These are phyloP conservation scores for Prunus persica DNA, from an alignment of 306 rosid species.

Conservation along the genomic window DNA sequence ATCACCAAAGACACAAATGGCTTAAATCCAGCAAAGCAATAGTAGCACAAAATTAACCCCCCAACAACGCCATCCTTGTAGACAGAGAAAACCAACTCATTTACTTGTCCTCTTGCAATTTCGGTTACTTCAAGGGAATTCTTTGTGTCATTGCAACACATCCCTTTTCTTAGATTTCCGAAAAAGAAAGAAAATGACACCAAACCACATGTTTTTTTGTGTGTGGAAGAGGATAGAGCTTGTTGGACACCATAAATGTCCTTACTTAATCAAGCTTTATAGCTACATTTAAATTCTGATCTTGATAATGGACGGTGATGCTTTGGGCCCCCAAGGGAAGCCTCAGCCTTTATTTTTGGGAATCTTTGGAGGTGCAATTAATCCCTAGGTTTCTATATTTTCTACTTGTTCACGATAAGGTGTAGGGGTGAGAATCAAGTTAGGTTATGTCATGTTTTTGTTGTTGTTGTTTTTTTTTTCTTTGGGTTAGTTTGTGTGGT, in stretches of 20 bases:
- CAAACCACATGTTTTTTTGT: neutral
- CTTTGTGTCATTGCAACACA: neutral
- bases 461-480: no score
- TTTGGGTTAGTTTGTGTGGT: neutral
- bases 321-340: constrained; percentile 2
- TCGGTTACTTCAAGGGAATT: constrained; percentile 6
- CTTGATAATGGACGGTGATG: constrained; percentile 4
- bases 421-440: no score
- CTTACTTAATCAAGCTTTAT: no score
- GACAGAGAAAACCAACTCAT: constrained; percentile 9
- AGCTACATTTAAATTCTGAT: neutral
- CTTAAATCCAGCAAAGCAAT: constrained; percentile 9
- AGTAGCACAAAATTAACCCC: neutral
- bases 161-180: neutral
- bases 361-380: no score
- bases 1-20: neutral
- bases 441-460: no score
- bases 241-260: neutral
- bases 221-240: neutral
- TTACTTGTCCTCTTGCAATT: neutral
- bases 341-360: no score
- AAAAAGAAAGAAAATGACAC: neutral
- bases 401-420: no score
- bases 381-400: no score
- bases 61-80: constrained; percentile 9